These are phyloP conservation scores for Amanita subjunquillea DNA, from an alignment of 768 basidiomycete species.

Conservation along the genomic window DNA sequence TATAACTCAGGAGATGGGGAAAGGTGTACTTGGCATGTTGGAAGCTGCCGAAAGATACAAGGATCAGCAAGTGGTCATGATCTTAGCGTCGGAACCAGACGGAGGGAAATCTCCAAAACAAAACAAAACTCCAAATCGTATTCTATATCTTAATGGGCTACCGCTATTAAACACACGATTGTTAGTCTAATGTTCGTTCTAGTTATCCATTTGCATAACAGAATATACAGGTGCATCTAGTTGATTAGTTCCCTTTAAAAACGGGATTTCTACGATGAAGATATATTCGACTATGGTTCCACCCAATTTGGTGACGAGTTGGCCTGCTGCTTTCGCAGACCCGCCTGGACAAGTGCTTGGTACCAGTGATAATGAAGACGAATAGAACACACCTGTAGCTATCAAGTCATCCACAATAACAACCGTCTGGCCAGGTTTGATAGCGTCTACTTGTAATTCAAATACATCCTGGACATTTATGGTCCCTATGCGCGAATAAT, in stretches of 20 bases:
- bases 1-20: slow-evolving; percentile 41
- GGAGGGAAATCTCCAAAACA: slow-evolving; percentile 12
- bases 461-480: slow-evolving; percentile 57
- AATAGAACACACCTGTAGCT: slow-evolving; percentile 63
- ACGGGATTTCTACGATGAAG: slow-evolving; percentile 80
- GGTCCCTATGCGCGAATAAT: not conserved
- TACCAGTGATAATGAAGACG: not conserved
- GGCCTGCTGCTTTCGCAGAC: slow-evolving; percentile 86
- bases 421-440: slow-evolving; percentile 74
- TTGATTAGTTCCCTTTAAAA: slow-evolving; percentile 65
- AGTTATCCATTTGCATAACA: slow-evolving; percentile 71
- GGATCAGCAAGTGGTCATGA: slow-evolving; percentile 39
- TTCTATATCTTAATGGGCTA: slow-evolving; percentile 71
- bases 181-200: slow-evolving; percentile 30
- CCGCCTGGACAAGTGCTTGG: slow-evolving; percentile 46
- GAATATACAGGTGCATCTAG: slow-evolving; percentile 86
- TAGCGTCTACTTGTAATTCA: slow-evolving; percentile 87
- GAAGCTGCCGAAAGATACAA: slow-evolving; percentile 36
- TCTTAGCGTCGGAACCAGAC: slow-evolving; percentile 31
- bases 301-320: slow-evolving; percentile 75
- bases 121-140: slow-evolving; percentile 24
- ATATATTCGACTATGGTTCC: slow-evolving; percentile 87
- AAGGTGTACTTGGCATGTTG: slow-evolving; percentile 45
- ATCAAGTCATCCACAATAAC: slow-evolving; percentile 92
- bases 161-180: slow-evolving; percentile 69